Percentiles rank a stretch among this genome's conserved stretches.
Conservation (phyloP, 2,329 filamentous ascomycete species). For the Pseudogymnoascus sp. region DNA sequence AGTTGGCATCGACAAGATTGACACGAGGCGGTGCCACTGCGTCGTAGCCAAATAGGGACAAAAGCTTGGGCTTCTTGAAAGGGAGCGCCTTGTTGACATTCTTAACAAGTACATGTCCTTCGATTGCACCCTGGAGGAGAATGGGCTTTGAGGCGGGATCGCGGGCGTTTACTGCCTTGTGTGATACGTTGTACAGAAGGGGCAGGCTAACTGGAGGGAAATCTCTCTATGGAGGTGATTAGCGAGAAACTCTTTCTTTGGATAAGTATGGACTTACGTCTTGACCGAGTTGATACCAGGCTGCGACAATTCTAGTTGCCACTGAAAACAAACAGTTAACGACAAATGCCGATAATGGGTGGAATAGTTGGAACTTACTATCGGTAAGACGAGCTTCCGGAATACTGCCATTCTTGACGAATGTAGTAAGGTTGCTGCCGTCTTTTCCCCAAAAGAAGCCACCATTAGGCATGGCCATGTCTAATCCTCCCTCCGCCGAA, state of each 20-base stretch:
- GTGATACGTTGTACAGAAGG: constrained; percentile 40
- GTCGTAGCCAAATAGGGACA: constrained; percentile 59
- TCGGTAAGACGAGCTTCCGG: constrained; percentile 49
- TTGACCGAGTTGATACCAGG: constrained; percentile 54
- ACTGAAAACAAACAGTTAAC: constrained; percentile 66
- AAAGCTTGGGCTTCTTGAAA: constrained; percentile 41
- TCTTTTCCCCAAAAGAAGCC: constrained; percentile 17
- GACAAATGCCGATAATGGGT: constrained; percentile 37
- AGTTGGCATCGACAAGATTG: constrained; percentile 46
- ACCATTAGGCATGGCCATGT: constrained; percentile 71
- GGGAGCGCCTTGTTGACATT: constrained; percentile 53
- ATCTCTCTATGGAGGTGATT: constrained; percentile 35
- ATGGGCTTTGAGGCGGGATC: constrained; percentile 42
- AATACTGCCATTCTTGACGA: constrained; percentile 54
- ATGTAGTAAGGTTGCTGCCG: constrained; percentile 44
- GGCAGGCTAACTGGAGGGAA: constrained; percentile 47
- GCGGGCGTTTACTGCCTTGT: constrained; percentile 47
- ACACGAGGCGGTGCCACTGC: constrained; percentile 25
- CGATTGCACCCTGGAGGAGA: constrained; percentile 50
- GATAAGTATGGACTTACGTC: constrained; percentile 55
- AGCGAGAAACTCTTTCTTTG: neutral
- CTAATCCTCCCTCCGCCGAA: constrained; percentile 73
- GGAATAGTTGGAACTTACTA: constrained; percentile 57
- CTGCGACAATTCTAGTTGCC: constrained; percentile 54
- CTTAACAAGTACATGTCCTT: constrained; percentile 63